These are phyloP conservation scores for Macrotyloma uniflorum DNA, from an alignment of 306 rosid species.

Conservation along the genomic window DNA sequence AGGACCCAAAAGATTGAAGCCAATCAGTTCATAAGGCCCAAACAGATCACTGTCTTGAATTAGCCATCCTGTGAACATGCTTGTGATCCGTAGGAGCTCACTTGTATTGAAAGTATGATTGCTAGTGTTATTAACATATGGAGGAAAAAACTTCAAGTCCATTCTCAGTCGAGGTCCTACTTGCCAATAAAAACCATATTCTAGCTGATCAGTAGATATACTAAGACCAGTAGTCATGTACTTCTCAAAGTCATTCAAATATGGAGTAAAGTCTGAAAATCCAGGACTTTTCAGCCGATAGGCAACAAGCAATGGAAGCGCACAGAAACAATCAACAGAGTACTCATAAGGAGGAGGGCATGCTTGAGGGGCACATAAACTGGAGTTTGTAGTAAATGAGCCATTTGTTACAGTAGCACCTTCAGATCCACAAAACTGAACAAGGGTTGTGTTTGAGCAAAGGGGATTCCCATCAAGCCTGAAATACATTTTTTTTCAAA, in stretches of 20 bases:
- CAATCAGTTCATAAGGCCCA: slow-evolving; percentile 85
- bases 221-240: slow-evolving; percentile 56
- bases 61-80: slow-evolving; percentile 67
- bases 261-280: slow-evolving; percentile 67
- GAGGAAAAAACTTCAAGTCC: slow-evolving; percentile 76
- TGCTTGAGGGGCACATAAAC: slow-evolving; percentile 44
- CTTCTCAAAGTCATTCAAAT: slow-evolving; percentile 37
- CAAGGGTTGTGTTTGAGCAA: slow-evolving; percentile 54
- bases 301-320: slow-evolving; percentile 60
- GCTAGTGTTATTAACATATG: slow-evolving; percentile 25
- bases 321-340: slow-evolving; percentile 63
- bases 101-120: slow-evolving; percentile 47
- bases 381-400: slow-evolving; percentile 32
- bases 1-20: slow-evolving; percentile 49
- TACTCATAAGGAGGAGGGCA: slow-evolving; percentile 77
- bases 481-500: slow-evolving; percentile 42
- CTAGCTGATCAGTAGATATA: slow-evolving; percentile 56
- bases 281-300: slow-evolving; percentile 97
- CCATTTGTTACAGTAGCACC: slow-evolving; percentile 24
- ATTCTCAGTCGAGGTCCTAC: slow-evolving; percentile 76
- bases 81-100: slow-evolving; percentile 61
- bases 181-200: slow-evolving; percentile 59
- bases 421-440: slow-evolving; percentile 58
- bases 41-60: slow-evolving; percentile 57
- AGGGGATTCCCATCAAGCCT: slow-evolving; percentile 94